Evolutionary conservation across 1,284 basidiomycete species (phyloP), one percentile per base, ranked within the genome.

Genomic region (Rhodofomes roseus): DNA sequence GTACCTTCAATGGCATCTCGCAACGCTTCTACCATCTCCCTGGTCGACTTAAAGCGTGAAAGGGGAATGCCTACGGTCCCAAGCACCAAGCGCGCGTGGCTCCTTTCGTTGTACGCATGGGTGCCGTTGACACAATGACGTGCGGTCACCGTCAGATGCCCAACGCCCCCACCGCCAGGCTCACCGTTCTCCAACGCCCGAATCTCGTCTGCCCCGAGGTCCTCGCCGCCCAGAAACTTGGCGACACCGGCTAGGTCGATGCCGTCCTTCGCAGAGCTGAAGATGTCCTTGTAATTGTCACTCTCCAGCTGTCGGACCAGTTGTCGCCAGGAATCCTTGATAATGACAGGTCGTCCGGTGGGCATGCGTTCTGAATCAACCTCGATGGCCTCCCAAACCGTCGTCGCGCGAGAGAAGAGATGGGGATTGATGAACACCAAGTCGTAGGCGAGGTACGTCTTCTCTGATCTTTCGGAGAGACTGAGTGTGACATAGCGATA

Each of bases 1-100:
- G 5, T 34, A 64, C 65, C 65, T 36, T 44, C 29, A n/a, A 63
- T 60, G 2, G 63, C 65, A n/a, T 66, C 63, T 1, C 52, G 44
- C 2, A 63, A 39, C 1, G 62, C 63, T n/a, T 39, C 29, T 7
- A 61, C 56, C 7, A 66, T 59, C 56, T 64, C 62, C 29, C 39
- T 60, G 3, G 63, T 66, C 40, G 22, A 56, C n/a, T 20, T 50
- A 48, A 66, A 66, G 0, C 39, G n/a, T 4, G 36, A 53, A 23
- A 66, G 22, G 0, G 62, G 62, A 1, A 54, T 39, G 8, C 65
- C 65, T 8, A 64, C 59, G 1, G 54, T 56, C 25, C 60, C 57
- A 7, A 60, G 14, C 7, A 62, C 65, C 9, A 62, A 43, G 0
- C 65, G 62, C 54, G 61, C 57, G 50, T 64, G 63, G 37, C 62